Evolutionary conservation across 352 stramenopile species (phyloP).

Genomic region (Pythium phragmitis): DNA sequence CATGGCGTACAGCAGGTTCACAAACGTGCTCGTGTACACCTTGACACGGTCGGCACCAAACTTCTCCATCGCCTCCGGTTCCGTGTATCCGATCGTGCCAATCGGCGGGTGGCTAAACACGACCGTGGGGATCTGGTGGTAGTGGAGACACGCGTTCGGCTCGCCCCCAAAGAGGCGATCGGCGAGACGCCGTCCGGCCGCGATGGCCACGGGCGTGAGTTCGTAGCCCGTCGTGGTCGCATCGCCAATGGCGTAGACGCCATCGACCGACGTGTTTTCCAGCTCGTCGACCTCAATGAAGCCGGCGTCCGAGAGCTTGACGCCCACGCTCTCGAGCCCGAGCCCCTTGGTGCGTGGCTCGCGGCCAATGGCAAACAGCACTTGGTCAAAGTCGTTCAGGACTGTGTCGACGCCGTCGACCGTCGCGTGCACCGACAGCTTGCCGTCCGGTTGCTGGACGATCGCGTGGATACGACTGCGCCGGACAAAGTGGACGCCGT

Average conservation of each 20-base stretch:
- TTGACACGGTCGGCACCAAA: constrained; percentile 94
- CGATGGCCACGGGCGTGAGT: constrained; percentile 89
- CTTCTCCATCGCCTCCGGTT: constrained; percentile 89
- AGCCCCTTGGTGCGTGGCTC: constrained; percentile 84
- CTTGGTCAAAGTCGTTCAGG: constrained; percentile 39
- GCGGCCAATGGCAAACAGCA: constrained; percentile 86
- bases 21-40: constrained; percentile 94
- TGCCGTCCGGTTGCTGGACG: constrained; percentile 63
- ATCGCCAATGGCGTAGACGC: constrained; percentile 27
- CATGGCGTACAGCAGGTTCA: constrained; percentile 94
- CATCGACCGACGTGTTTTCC: constrained; percentile 93
- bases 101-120: constrained; percentile 97
- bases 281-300: constrained; percentile 91
- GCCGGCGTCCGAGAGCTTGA: constrained; percentile 65
- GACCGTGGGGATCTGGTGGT: constrained; percentile 95
- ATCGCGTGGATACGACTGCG: constrained; percentile 47
- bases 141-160: constrained; percentile 73
- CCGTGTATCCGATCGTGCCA: constrained; percentile 93
- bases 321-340: constrained; percentile 75
- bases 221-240: neutral
- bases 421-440: neutral
- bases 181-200: constrained; percentile 83
- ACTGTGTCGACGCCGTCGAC: neutral
- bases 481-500: constrained; percentile 47
- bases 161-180: constrained; percentile 90